phyloP scores from a whole-genome alignment of 805 yeast species.

The Lachancea dasiensis region DNA sequence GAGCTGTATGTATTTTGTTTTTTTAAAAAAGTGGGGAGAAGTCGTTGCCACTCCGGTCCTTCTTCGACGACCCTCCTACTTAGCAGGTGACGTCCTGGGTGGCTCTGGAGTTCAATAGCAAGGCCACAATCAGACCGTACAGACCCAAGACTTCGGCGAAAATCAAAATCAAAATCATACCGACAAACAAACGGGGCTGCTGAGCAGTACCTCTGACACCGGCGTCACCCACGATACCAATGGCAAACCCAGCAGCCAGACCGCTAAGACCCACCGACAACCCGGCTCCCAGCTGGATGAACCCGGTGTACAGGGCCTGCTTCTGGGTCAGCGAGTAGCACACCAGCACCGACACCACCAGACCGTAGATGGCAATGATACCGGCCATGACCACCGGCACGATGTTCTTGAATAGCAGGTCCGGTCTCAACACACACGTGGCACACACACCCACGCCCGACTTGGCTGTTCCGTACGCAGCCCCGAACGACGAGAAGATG shows the following conservation, averaged over 20 bases:
- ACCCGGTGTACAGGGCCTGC: conserved; percentile 94
- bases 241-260: conserved; percentile 97
- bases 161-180: conserved; percentile 97
- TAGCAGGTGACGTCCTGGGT: conserved; percentile 78
- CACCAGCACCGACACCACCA: conserved; percentile 92
- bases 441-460: conserved; percentile 99
- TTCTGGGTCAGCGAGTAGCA: conserved; percentile 83
- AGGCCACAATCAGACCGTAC: conserved; percentile 96
- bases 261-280: conserved; percentile 95
- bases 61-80: no score
- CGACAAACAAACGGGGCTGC: conserved; percentile 97
- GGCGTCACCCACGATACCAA: conserved; percentile 99
- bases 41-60: no score
- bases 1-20: not conserved
- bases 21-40: not conserved
- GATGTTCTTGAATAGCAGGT: conserved; percentile 82
- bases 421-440: conserved; percentile 96
- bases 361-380: conserved; percentile 97
- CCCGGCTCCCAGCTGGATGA: conserved; percentile 98
- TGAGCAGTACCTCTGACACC: conserved; percentile 99
- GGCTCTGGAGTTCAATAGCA: conserved; percentile 96
- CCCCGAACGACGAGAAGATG: conserved; percentile 98
- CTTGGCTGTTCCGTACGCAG: conserved; percentile 98
- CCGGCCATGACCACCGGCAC: conserved; percentile 99
- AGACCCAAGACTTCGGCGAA: conserved; percentile 98